Base-by-base conservation (phyloP, 148 eudicot species). In the Arctostaphylos glauca region DNA sequence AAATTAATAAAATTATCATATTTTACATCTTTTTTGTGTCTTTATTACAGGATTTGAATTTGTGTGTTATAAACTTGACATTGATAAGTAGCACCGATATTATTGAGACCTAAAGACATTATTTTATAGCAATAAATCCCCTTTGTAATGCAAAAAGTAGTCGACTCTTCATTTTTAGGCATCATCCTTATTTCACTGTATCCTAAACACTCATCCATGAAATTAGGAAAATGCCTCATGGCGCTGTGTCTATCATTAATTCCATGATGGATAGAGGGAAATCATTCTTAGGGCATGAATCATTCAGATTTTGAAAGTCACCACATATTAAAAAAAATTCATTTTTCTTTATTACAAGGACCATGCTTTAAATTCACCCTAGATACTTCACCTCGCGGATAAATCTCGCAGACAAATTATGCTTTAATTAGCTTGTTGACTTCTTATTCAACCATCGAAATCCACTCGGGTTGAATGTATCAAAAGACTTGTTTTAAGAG, bases 51-150 rank as follows among this genome's bases (percentile, higher is more conserved):
- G 0, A 1, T 31, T 31, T 1, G 1, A 31, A 31, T 31, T 31
- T 31, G 0, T 0, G 38, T 31, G 38, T 31, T 31, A 31, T 31
- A 31, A 31, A 31, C 1, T 31, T 31, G 38, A 1, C 77, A 3
- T 77, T 77, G 76, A 16, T 77, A 83, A 2, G 85, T 77, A 3
- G 66, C 64, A 0, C 76, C 80, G 9, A 56, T 74, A 62, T 82
- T 62, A 16, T 82, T 82, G 9, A 82, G 47, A 4, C 80, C 74
- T 48, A 82, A 82, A 16, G 80, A 60, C 74, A 82, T 76, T 2
- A 82, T 80, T 25, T 82, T 82, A 18, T 59, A 82, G 14, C 56
- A 56, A n/a, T 58, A 82, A 9, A 82, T 74, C 2, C 77, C 77
- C 70, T 81, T 50, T 0, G 66, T 4, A 15, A 15, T 76, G 56